These are phyloP conservation scores for Arthroderma uncinatum DNA, from an alignment of 2,329 filamentous ascomycete species.

Conservation along the genomic window DNA sequence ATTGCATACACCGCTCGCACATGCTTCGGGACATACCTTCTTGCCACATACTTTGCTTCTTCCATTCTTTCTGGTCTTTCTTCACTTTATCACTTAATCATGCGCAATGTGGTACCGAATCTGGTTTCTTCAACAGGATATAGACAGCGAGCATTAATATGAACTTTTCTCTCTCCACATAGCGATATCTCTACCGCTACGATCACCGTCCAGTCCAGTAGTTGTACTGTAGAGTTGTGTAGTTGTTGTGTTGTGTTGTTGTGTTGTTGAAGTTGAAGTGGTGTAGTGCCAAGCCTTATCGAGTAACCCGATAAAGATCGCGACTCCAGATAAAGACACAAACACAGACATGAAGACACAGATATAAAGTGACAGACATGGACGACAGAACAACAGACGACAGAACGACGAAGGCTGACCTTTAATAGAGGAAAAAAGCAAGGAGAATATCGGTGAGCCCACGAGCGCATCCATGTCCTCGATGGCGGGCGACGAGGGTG, in stretches of 20 bases:
- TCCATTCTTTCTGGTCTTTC: neutral
- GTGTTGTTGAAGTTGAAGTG: too few species aligned
- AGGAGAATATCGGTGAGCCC: neutral
- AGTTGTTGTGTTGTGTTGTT: too few species aligned
- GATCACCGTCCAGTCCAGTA: too few species aligned
- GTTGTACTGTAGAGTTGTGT: too few species aligned
- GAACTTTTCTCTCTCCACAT: neutral
- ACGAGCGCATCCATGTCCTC: neutral
- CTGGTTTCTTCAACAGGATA: slow-evolving; percentile 1
- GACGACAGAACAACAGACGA: neutral
- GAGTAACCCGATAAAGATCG: too few species aligned
- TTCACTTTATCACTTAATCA: neutral
- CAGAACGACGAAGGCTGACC: neutral
- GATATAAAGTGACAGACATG: too few species aligned
- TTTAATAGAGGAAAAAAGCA: neutral
- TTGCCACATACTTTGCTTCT: neutral
- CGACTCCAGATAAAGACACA: too few species aligned
- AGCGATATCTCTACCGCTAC: neutral
- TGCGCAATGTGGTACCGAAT: neutral
- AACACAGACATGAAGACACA: too few species aligned
- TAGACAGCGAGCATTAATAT: slow-evolving; percentile 3
- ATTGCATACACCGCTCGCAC: neutral
- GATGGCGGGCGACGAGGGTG: neutral
- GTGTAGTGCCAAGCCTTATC: too few species aligned
- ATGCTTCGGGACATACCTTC: neutral